Evolutionary conservation across 2,329 filamentous ascomycete genomes (phyloP).

Genomic region (Ampelomyces quisqualis): DNA sequence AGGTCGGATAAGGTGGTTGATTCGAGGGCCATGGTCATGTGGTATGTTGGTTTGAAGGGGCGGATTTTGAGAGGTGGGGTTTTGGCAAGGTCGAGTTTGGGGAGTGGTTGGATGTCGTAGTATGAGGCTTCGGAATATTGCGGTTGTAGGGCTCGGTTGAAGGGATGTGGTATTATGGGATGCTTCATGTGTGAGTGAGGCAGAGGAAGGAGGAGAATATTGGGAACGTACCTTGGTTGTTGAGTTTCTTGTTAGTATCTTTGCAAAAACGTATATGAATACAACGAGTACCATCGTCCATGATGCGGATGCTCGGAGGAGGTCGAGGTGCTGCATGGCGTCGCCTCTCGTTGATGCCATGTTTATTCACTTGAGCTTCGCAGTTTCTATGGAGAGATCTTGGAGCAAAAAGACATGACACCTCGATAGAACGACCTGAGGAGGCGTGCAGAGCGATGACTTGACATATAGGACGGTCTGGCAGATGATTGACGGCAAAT

Average conservation of each 20-base stretch:
- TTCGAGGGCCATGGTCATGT: slow-evolving; percentile 64
- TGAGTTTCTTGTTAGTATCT: not conserved
- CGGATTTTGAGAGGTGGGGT: slow-evolving; percentile 56
- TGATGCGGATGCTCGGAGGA: slow-evolving; percentile 1
- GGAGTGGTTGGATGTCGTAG: slow-evolving; percentile 49
- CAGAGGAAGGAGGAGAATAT: not conserved
- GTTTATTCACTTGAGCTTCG: not conserved
- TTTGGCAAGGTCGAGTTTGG: slow-evolving; percentile 53
- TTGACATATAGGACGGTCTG: not conserved
- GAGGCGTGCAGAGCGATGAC: slow-evolving; percentile 1
- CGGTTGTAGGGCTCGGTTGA: not conserved
- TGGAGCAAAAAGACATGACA: not conserved
- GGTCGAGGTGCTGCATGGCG: not conserved
- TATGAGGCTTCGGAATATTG: slow-evolving; percentile 37
- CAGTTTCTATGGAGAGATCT: not conserved
- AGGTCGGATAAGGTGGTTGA: slow-evolving; percentile 56
- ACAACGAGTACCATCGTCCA: slow-evolving; percentile 1
- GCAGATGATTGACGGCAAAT: not conserved
- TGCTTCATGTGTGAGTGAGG: not conserved
- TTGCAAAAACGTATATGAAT: not conserved
- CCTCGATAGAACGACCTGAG: not conserved
- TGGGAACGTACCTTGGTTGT: not conserved
- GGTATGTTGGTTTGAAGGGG: slow-evolving; percentile 62
- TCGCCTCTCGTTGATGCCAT: not conserved
- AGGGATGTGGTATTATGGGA: not conserved